These are phyloP conservation scores for Metrosideros polymorpha DNA, from an alignment of 441 rosid genomes.

Conservation along the genomic window DNA sequence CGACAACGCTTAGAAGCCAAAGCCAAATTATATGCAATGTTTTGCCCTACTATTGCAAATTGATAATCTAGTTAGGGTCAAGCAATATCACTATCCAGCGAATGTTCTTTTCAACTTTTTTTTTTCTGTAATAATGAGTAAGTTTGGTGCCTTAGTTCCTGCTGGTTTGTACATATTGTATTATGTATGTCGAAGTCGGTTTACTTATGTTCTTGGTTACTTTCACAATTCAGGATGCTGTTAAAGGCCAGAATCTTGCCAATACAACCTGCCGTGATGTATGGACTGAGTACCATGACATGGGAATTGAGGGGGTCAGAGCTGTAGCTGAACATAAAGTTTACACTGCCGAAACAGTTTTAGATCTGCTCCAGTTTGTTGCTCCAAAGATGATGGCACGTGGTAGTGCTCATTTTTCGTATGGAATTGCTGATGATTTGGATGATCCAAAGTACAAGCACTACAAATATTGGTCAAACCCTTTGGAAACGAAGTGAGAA, in stretches of 20 bases:
- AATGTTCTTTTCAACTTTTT: background rate
- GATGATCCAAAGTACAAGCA: slow-evolving; percentile 78
- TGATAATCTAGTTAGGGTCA: background rate
- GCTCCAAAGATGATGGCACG: slow-evolving; percentile 98
- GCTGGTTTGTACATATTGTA: background rate
- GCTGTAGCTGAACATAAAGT: slow-evolving; percentile 77
- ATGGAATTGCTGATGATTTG: slow-evolving; percentile 88
- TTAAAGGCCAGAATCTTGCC: slow-evolving; percentile 62
- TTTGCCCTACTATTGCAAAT: background rate
- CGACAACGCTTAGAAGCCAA: background rate
- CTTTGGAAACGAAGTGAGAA: slow-evolving; percentile 83
- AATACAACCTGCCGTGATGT: slow-evolving; percentile 69
- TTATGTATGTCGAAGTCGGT: background rate
- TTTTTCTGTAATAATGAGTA: background rate
- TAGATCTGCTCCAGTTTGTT: slow-evolving; percentile 71
- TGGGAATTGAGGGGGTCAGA: slow-evolving; percentile 78
- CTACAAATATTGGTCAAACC: slow-evolving; percentile 92
- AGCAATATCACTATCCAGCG: background rate
- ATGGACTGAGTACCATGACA: slow-evolving; percentile 98
- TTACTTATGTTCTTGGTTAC: background rate
- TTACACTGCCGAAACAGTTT: slow-evolving; percentile 51
- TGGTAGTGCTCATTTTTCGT: slow-evolving; percentile 82
- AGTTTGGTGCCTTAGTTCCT: background rate
- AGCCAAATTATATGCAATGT: background rate
- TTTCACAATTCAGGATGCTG: slow-evolving; percentile 61